Percentiles rank a stretch among this genome's conserved stretches.
Conservation (phyloP, 371 early-diverging fungal species). For the Rhizomucor miehei region DNA sequence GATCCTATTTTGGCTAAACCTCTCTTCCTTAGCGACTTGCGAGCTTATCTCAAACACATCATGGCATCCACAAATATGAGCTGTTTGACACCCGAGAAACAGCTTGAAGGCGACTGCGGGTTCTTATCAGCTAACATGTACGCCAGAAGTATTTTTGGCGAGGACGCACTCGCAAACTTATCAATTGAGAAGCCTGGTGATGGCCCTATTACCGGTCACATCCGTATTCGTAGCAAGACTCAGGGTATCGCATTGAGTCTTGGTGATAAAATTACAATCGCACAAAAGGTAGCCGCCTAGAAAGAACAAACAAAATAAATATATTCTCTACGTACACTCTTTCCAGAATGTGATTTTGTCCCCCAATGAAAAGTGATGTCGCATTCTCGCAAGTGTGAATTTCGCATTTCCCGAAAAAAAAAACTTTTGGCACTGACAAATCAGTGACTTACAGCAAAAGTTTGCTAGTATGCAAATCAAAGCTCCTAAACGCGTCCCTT, state of each 20-base stretch:
- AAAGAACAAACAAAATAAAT: constrained; percentile 4
- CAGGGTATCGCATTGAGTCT: constrained; percentile 96
- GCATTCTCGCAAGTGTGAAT: too few species aligned
- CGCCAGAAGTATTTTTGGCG: constrained; percentile 94
- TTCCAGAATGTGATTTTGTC: not conserved
- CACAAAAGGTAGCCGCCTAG: constrained; percentile 38
- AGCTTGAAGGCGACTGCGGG: constrained; percentile 92
- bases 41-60: constrained; percentile 84
- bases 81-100: constrained; percentile 90
- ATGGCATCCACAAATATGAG: constrained; percentile 95
- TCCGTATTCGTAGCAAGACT: constrained; percentile 95
- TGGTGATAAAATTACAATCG: constrained; percentile 69
- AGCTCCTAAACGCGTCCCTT: too few species aligned
- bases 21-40: constrained; percentile 61
- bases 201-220: constrained; percentile 88
- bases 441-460: too few species aligned
- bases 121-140: constrained; percentile 97
- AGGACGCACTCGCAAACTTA: constrained; percentile 95
- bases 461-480: too few species aligned
- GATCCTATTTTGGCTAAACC: not conserved
- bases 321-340: not conserved
- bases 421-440: too few species aligned
- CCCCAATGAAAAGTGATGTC: not conserved
- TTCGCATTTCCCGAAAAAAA: too few species aligned
- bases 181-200: constrained; percentile 82